Evolutionary conservation across 176 grass and related monocot genomes (phyloP), one percentile per base, ranked within the genome.

Genomic region (Ensete ventricosum): DNA sequence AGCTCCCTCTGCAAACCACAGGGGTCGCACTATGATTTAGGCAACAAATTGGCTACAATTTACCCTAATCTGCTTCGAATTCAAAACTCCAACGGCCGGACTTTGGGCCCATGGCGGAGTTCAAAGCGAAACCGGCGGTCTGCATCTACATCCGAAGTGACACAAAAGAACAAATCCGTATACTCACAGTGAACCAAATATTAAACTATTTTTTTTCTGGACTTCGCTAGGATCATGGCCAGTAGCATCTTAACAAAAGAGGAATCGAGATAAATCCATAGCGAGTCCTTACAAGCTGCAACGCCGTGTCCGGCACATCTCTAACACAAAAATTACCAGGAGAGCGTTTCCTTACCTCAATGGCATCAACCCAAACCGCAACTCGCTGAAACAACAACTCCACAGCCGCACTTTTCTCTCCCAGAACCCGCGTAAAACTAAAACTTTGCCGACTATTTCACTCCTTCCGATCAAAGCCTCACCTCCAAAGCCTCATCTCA

Each of bases 101-200:
- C 67, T 12, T 49, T 49, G 29, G 67, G 48, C 67, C 67, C 8
- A 52, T 70, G 17, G 11, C 67, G 21, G 43, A 70, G 2, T 14
- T 70, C 67, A 70, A 70, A 70, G 43, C 17, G 48, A 70, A 52
- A 70, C 10, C 48, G 67, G 25, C 48, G 20, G 63, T 70, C 51
- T 21, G 26, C 65, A 70, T 70, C 51, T 51, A 10, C 50, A n/a
- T 22, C 67, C 17, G 43, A 50, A 70, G 29, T 21, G 67, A 70
- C 43, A 70, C 67, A 7, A 70, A 70, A 70, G 51, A 9, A 49
- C 67, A 51, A 70, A 50, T 10, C 48, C 67, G 0, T 70, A 70
- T 20, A 21, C 20, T 51, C 6, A 21, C 29, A 10, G 29, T 48
- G 34, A 69, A 50, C 43, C 17, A 60, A 60, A n/a, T 60, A n/a